phyloP scores from a whole-genome alignment of 2,329 filamentous ascomycete species.

The Cercospora sp. region DNA sequence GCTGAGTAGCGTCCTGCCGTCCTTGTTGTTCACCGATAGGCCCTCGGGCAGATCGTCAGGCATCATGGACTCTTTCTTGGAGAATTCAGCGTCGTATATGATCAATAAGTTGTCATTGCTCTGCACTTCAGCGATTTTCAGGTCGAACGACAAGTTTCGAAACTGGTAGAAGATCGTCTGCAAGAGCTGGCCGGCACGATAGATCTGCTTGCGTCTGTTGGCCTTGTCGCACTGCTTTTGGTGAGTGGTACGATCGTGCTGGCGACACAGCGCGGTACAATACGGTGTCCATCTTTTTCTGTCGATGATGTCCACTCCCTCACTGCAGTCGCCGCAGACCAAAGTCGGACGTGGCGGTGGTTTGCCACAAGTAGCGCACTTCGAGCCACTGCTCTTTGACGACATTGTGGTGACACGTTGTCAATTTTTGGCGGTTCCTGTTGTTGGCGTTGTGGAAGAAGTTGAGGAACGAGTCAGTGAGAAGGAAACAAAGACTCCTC shows the following conservation, averaged over 20 bases:
- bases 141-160: conserved; percentile 16
- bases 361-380: conserved; percentile 3
- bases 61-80: no score
- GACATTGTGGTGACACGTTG: background rate
- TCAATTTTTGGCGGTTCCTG: background rate
- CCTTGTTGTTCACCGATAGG: no score
- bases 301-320: conserved; percentile 2
- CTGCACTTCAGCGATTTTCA: background rate
- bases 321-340: conserved; percentile 13
- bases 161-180: conserved; percentile 21
- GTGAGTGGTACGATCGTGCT: background rate
- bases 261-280: conserved; percentile 10
- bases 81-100: no score
- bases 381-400: background rate
- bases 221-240: background rate
- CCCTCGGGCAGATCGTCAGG: no score
- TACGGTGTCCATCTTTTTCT: background rate
- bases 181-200: conserved; percentile 25
- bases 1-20: no score
- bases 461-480: background rate
- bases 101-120: no score
- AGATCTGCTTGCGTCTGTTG: conserved; percentile 22
- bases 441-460: background rate
- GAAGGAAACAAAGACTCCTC: background rate
- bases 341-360: background rate